These are phyloP conservation scores for Persicaria tinctoria DNA, from an alignment of 148 eudicot species.

Conservation along the genomic window DNA sequence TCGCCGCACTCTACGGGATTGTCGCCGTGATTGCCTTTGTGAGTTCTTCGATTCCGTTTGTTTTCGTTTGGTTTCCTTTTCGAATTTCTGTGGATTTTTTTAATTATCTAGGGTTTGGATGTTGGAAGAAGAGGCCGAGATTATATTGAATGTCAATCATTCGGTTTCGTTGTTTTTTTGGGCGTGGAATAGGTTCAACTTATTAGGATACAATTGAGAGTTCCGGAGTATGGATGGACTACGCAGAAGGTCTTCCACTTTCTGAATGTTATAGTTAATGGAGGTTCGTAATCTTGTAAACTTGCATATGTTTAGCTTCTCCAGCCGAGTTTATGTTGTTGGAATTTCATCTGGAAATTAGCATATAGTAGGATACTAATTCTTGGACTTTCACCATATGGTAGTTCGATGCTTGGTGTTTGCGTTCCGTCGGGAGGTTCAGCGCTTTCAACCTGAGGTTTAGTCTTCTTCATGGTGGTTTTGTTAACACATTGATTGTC, in stretches of 20 bases:
- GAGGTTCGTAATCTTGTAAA: slow-evolving; percentile 43
- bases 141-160: not conserved
- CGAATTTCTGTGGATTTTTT: not conserved
- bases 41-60: slow-evolving; percentile 1
- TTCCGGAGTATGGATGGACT: slow-evolving; percentile 98
- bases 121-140: no score
- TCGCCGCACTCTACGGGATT: slow-evolving; percentile 67
- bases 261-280: slow-evolving; percentile 87
- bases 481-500: not conserved
- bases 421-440: slow-evolving; percentile 75
- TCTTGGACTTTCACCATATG: slow-evolving; percentile 15
- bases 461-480: slow-evolving; percentile 3
- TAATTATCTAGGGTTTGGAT: not conserved
- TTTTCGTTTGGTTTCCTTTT: not conserved
- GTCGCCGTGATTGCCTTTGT: slow-evolving; percentile 77
- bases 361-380: not conserved
- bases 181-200: slow-evolving; percentile 60
- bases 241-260: slow-evolving; percentile 98
- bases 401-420: slow-evolving; percentile 81
- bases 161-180: not conserved
- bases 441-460: slow-evolving; percentile 74
- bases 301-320: not conserved
- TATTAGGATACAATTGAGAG: slow-evolving; percentile 87
- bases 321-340: not conserved
- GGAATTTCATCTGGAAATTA: not conserved